Base-by-base conservation (phyloP, 306 rosid species). In the Acmispon strigosus region DNA sequence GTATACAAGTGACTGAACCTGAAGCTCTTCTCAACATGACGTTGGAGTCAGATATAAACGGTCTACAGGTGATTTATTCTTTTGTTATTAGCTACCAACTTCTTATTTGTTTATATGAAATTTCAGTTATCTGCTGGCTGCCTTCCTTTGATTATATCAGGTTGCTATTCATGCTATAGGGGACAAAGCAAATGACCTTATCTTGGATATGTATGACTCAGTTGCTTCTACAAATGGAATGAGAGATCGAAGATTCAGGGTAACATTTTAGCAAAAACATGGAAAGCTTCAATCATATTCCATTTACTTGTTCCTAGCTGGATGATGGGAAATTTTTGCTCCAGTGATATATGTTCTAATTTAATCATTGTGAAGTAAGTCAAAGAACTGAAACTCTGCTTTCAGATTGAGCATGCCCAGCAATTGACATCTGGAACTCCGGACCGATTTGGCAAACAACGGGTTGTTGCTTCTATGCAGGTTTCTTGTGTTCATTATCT, bases 141-240 rank as follows among this genome's bases (percentile, higher is more conserved):
- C 16, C 62, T 58, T 56, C 8, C 57, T 70, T 80, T 69, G 56
- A 5, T 69, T 65, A 43, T 70, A 81, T 72, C 86, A 89, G 98
- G 90, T 86, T 86, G 96, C 98, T 37, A 87, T 89, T 78, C 98
- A 92, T 83, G 98, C 98, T 50, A 84, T 89, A 22, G 98, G 96
- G 66, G 96, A 92, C 81, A 86, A 15, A 76, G 95, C 89, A 78
- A 92, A 92, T 69, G 96, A 89, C 78, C 72, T 87, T 79, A 78
- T 92, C 75, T 87, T 92, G 59, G 88, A 87, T 75, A 69, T 84
- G 68, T 77, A 87, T 82, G 82, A 75, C 45, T 81, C 85, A n/a
- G 86, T 92, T 52, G 70, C 78, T 75, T 81, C 84, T 54, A 69
- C 60, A 65, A 89, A 89, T 75, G 95, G 89, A 80, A 69, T 66